Evolutionary conservation across 1,284 basidiomycete species (phyloP).

Genomic region (Boletus sp.): DNA sequence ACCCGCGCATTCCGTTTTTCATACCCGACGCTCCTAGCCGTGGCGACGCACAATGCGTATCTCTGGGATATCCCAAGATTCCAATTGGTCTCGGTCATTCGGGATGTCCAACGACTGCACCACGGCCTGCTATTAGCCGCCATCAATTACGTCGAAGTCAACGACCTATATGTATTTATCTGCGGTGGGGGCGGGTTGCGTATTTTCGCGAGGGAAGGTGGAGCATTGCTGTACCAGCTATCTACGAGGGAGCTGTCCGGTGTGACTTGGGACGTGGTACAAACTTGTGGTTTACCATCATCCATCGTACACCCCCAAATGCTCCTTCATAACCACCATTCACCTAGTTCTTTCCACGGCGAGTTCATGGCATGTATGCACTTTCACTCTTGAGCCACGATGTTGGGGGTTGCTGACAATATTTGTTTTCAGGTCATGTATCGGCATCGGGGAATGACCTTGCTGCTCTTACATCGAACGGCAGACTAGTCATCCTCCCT

Average conservation of each 20-base stretch:
- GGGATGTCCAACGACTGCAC: constrained; percentile 37
- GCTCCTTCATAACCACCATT: constrained; percentile 13
- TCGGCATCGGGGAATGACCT: constrained; percentile 58
- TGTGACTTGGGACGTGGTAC: constrained; percentile 31
- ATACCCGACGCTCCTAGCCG: constrained; percentile 61
- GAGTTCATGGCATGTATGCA: constrained; percentile 32
- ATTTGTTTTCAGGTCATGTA: constrained; percentile 50
- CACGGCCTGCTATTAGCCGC: constrained; percentile 33
- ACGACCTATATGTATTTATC: constrained; percentile 56
- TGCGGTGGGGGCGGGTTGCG: constrained; percentile 50
- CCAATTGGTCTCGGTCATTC: constrained; percentile 45
- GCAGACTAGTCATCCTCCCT: constrained; percentile 50
- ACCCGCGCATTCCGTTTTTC: constrained; percentile 65
- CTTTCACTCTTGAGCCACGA: background rate
- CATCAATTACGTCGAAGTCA: constrained; percentile 68
- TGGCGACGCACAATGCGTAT: constrained; percentile 44
- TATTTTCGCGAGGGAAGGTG: constrained; percentile 52
- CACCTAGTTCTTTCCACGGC: constrained; percentile 1
- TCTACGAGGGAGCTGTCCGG: constrained; percentile 34
- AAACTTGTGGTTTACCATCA: constrained; percentile 22
- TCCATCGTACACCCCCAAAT: constrained; percentile 17
- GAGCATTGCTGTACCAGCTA: constrained; percentile 44
- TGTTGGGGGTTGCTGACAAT: constrained; percentile 1
- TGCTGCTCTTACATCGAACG: constrained; percentile 44
- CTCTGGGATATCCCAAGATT: constrained; percentile 60